Base-by-base conservation (phyloP, 2,329 filamentous ascomycete genomes). In the Phyllosticta citrichinensis region DNA sequence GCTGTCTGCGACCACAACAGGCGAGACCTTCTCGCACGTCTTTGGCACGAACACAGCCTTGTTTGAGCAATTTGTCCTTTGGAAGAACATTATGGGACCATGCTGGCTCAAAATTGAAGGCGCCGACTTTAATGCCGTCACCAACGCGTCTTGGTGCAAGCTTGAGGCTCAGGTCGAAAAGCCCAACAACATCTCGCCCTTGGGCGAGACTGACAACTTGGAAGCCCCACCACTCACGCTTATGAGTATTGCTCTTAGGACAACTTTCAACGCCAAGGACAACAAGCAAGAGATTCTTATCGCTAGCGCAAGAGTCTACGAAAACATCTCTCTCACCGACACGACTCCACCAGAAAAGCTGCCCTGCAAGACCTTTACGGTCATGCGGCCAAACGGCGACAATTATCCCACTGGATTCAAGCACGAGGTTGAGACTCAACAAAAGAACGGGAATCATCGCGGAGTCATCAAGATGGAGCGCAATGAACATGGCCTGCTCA, bases 71-170 rank as follows among this genome's bases (percentile, higher is more conserved):
- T 99, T 99, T 70, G 94, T 99, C 20, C 81, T 99, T 5, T 97
- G 92, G 89, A 97, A 97, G 77, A 96, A 96, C 70, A 89, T 99
- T 67, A 99, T 97, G 93, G 94, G 94, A 1, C 94, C 94, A 30
- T 97, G 94, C 73, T 99, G 94, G 94, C 82, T 99, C 54, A 92
- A 87, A 70, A 94, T 99, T 60, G 83, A 91, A 65, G 87, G 88
- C 66, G 89, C 89, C 30, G 87, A 97, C 72, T 97, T 96, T 71
- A 82, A 83, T 19, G 80, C 88, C 5, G 81, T 97, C 66, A 93
- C 91, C 74, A 97, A 97, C 68, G 89, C 91, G 11, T 99, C 94
- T 0, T 94, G 95, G 83, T 97, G 94, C 80, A 97, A 97, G 75
- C 84, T 99, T 11, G 94, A 99, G 74, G 86, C 96, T 56, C 83